Conservation (phyloP, 2,329 filamentous ascomycete species). For the Chlorencoelia australis region DNA sequence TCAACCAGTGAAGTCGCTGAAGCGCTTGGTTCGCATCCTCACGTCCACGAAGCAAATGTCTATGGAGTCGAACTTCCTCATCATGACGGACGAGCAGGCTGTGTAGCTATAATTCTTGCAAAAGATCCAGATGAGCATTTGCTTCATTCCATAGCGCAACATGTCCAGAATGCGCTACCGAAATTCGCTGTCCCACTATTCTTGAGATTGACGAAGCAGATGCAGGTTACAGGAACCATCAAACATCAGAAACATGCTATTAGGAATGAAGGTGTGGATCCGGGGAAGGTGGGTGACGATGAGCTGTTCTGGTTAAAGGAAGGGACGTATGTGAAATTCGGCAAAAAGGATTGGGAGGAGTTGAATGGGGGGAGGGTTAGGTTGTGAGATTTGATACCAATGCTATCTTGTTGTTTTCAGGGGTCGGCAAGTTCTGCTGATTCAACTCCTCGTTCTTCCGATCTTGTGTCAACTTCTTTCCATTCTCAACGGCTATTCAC, state of each 20-base stretch:
- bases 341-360: constrained; percentile 54
- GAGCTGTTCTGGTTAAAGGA: constrained; percentile 48
- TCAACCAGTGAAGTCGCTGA: constrained; percentile 76
- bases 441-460: no score
- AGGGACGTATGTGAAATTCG: constrained; percentile 59
- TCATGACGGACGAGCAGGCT: constrained; percentile 77
- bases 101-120: constrained; percentile 57
- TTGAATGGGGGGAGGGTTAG: constrained; percentile 58
- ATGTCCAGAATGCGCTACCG: constrained; percentile 50
- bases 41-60: constrained; percentile 70
- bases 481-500: no score
- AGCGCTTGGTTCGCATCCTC: constrained; percentile 55
- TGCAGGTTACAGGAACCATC: constrained; percentile 69
- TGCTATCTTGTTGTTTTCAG: no score
- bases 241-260: constrained; percentile 78
- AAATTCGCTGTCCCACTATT: constrained; percentile 71
- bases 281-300: constrained; percentile 38
- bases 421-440: no score
- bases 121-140: constrained; percentile 35
- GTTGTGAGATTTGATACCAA: no score
- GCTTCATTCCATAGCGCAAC: constrained; percentile 50
- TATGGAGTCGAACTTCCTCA: constrained; percentile 72
- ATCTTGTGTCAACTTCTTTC: no score
- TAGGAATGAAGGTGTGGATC: constrained; percentile 65
- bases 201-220: constrained; percentile 51